phyloP scores from a whole-genome alignment of 1,139 yeast species.

The Meyerozyma sp. region DNA sequence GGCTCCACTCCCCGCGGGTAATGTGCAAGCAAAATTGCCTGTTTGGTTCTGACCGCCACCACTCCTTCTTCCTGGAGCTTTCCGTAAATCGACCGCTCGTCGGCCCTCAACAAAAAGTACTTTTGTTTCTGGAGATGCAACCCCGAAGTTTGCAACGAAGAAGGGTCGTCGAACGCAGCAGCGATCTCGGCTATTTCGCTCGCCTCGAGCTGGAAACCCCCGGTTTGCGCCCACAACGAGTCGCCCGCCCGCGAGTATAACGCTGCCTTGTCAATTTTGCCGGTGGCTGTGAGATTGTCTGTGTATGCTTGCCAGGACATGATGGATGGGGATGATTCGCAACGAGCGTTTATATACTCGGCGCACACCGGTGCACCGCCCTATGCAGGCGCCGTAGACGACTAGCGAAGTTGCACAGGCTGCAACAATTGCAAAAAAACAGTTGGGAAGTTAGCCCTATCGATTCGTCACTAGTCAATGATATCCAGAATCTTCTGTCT shows the following conservation, averaged over 20 bases:
- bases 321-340: conserved; percentile 1
- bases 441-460: neutral
- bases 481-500: conserved; percentile 2
- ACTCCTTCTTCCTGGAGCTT: conserved; percentile 86
- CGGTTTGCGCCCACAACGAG: conserved; percentile 87
- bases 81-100: conserved; percentile 90
- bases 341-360: neutral
- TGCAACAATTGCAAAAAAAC: neutral
- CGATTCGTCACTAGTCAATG: neutral
- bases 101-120: conserved; percentile 85
- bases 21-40: conserved; percentile 89
- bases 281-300: conserved; percentile 81
- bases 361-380: conserved; percentile 1
- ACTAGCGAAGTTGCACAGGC: too few species aligned
- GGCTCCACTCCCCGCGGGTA: conserved; percentile 88
- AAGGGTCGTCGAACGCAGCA: conserved; percentile 74
- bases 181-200: conserved; percentile 73
- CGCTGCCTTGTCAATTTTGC: conserved; percentile 87
- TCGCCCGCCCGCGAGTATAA: conserved; percentile 94
- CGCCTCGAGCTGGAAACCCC: conserved; percentile 61
- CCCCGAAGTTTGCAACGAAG: conserved; percentile 76
- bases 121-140: conserved; percentile 81
- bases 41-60: conserved; percentile 87
- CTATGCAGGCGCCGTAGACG: neutral
- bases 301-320: conserved; percentile 76